Evolutionary conservation across 371 early-diverging fungal genomes (phyloP), one percentile per base, ranked within the genome.

Genomic region (Pancytospora epiphaga): DNA sequence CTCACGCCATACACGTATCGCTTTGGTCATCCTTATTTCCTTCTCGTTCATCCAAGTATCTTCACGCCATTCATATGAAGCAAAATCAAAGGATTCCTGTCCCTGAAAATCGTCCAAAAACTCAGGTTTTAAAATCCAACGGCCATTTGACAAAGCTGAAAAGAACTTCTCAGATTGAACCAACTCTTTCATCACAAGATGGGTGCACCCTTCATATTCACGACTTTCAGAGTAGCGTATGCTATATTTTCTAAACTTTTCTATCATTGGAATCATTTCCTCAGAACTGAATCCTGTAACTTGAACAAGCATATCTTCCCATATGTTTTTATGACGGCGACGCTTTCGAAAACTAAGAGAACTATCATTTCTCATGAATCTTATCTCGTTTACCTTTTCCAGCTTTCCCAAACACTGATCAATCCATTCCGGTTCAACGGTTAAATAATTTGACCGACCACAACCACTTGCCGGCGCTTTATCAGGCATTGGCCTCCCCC

Each of bases 151-250:
- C 22, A 82, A 36, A 38, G 75, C 69, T 27, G 58, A 77, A 12
- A 82, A 62, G 62, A 80, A 76, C 64, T 82, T 82, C 36, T 79
- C 66, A 29, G 83, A 79, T 9, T 73, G 70, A 27, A 57, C 75
- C 2, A 78, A 34, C 19, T 34, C 64, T 0, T 77, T 80, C 73
- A 82, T 79, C 18, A 82, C 75, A 29, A 82, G 39, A 60, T 82
- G 82, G 3, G 81, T 80, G 29, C 74, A 75, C 34, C 70, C 60
- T 22, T 77, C 69, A 66, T 70, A 77, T 40, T 52, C 66, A 1
- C 73, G 73, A 25, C 57, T 39, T 49, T 72, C 63, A 19, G 52
- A 43, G 58, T 69, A 77, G 18, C 56, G 61, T 2, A 80, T 60
- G 9, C 43, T 63, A 54, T 57, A 66, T n/a, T 66, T 63, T 56